Base-by-base conservation (phyloP, 2,329 filamentous ascomycete species). In the Capronia coronata region DNA sequence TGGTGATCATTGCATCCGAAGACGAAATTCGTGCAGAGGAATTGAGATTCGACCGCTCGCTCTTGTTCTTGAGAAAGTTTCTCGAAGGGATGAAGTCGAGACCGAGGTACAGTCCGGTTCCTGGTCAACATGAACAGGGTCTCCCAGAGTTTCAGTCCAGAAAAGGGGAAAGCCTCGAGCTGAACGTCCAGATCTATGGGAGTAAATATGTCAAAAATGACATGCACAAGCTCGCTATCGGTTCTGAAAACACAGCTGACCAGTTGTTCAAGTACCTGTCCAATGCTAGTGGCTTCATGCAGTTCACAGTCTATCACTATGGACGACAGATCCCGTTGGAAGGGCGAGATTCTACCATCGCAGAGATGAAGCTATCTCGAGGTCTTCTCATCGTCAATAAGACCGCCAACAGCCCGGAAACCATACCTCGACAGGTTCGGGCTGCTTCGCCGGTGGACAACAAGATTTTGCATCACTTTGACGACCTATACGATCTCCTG, bases 401-500 rank as follows among this genome's bases (percentile, higher is more conserved):
- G 45, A 47, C 42, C 13, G 39, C 52, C 27, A 52, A 71, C 54
- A 48, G 52, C 21, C 35, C 43, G 19, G 52, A 54, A 14, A 54
- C 38, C 16, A 44, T 43, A 9, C 55, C 48, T 25, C 41, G 40
- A 2, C 43, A 77, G 71, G 40, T 82, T 71, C 55, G 57, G 4
- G 50, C 58, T 13, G 41, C 51, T n/a, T 60, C 76, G 71, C 29
- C 76, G 1, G 74, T 97, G 2, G 88, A 97, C 63, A 75, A 79
- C 10, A 86, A 91, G 60, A 82, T 97, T 18, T 71, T 93, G 58
- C 77, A 82, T 49, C 86, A 94, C 65, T 94, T 95, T 61, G 78
- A 87, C 46, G 82, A 91, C 53, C 70, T 98, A 19, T 95, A 93
- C 75, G 78, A 80, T 37, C 85, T 91, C 61, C 74, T 97, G 46